A percentile compares a stretch with the other conserved stretches of the same genome.
Conservation (phyloP, 1,284 basidiomycete genomes). For the Boletellus sp. region DNA sequence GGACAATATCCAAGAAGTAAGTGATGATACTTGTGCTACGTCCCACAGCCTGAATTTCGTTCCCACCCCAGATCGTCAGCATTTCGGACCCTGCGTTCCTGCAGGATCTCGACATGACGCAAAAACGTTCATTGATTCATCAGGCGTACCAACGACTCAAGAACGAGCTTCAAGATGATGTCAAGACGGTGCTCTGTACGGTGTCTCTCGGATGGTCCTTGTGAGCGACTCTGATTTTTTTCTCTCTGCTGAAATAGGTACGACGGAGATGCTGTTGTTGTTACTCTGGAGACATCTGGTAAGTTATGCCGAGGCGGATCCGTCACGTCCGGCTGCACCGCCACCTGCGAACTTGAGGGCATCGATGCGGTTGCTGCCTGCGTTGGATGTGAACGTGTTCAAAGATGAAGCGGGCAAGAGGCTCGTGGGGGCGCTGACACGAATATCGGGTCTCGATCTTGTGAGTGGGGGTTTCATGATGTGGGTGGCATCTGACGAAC, state of each 20-base stretch:
- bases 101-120: constrained; percentile 62
- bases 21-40: constrained; percentile 5
- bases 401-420: constrained; percentile 51
- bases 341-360: constrained; percentile 35
- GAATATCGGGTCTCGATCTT: constrained; percentile 49
- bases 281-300: constrained; percentile 84
- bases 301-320: constrained; percentile 49
- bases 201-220: constrained; percentile 11
- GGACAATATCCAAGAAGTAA: constrained; percentile 70
- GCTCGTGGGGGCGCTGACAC: constrained; percentile 48
- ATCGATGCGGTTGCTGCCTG: constrained; percentile 52
- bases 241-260: constrained; percentile 42
- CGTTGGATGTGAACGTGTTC: constrained; percentile 52
- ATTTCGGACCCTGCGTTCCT: constrained; percentile 53
- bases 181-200: constrained; percentile 54
- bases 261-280: constrained; percentile 80
- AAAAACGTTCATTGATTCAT: constrained; percentile 62
- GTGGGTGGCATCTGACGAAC: background rate
- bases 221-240: background rate
- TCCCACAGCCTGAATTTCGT: background rate
- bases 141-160: constrained; percentile 56
- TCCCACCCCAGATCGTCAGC: constrained; percentile 46
- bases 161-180: constrained; percentile 41
- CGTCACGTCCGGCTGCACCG: constrained; percentile 30
- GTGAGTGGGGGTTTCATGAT: constrained; percentile 31